These are phyloP conservation scores for Mycosarcoma mackinlayi DNA, from an alignment of 1,284 basidiomycete species.

Conservation along the genomic window DNA sequence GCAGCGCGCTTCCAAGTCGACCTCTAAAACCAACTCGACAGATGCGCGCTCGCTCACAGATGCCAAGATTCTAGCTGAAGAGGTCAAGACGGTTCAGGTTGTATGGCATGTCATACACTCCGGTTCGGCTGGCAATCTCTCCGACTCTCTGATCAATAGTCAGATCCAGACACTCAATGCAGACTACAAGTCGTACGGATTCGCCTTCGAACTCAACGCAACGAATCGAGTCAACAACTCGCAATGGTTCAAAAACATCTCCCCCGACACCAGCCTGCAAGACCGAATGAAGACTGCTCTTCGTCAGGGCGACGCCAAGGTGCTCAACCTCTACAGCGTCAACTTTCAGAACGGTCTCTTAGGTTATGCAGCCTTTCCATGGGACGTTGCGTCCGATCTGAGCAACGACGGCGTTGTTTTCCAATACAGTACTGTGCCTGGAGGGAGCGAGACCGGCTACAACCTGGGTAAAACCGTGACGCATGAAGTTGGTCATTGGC, in stretches of 20 bases:
- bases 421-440: conserved; percentile 70
- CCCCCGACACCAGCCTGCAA: conserved; percentile 70
- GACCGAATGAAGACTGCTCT: conserved; percentile 73
- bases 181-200: conserved; percentile 70
- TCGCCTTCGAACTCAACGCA: conserved; percentile 71
- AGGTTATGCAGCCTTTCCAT: conserved; percentile 72
- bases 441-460: conserved; percentile 71
- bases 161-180: conserved; percentile 73
- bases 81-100: conserved; percentile 33
- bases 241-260: conserved; percentile 72
- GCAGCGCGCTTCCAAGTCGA: conserved; percentile 9
- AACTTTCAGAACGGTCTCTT: conserved; percentile 42
- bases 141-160: conserved; percentile 15
- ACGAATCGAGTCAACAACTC: conserved; percentile 70
- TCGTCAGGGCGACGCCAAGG: conserved; percentile 70
- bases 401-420: conserved; percentile 36
- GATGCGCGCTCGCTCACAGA: conserved; percentile 32
- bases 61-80: conserved; percentile 29
- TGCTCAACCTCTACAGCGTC: conserved; percentile 74
- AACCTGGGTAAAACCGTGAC: conserved; percentile 73
- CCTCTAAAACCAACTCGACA: conserved; percentile 1
- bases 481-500: conserved; percentile 71
- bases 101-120: conserved; percentile 51
- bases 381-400: conserved; percentile 16
- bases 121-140: conserved; percentile 30